Evolutionary conservation across 495 filamentous ascomycete species (phyloP), one percentile per base, ranked within the genome.

Genomic region (Apodospora peruviana): DNA sequence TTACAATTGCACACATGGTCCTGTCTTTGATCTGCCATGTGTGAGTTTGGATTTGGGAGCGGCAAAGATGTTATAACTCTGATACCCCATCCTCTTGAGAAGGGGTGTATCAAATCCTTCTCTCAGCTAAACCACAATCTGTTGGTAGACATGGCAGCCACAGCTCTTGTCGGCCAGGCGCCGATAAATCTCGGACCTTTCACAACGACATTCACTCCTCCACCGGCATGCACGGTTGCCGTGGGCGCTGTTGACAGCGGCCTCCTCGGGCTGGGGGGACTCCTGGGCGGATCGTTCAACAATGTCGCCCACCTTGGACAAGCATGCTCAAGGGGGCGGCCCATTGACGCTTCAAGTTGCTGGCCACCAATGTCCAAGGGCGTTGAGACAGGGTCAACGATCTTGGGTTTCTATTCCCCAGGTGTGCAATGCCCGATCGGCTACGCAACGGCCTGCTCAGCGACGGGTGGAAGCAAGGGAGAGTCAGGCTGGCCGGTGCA

Each of bases 391-490:
- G n/a, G n/a, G n/a, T n/a, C n/a, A n/a, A n/a, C n/a, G n/a, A n/a
- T n/a, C n/a, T 61, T 58, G 62, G 65, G 65, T 4, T 64, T 53
- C 32, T 68, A 68, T 48, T 68, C 65, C 1, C 65, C 65, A 0
- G 65, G 65, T 4, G 12, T 66, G n/a, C 34, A 60, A 19, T 68
- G 65, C 43, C 65, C 65, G 2, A 48, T 42, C 2, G 65, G 65
- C 1, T 66, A 68, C 44, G 58, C 57, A 8, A 60, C 62, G 3
- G 65, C 65, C 5, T 68, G 65, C 47, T 59, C 63, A 22, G 65
- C 65, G 18, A 66, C 56, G 7, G 65, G 52, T 11, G 59, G 60
- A 27, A 57, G 42, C 21, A 54, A 51, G 9, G 56, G 52, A n/a
- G 17, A 20, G 20, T 52, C 61, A 2, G 56, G 38, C 2, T 68